These are phyloP conservation scores for Colletotrichum horii DNA, from an alignment of 2,329 filamentous ascomycete genomes.

Conservation along the genomic window DNA sequence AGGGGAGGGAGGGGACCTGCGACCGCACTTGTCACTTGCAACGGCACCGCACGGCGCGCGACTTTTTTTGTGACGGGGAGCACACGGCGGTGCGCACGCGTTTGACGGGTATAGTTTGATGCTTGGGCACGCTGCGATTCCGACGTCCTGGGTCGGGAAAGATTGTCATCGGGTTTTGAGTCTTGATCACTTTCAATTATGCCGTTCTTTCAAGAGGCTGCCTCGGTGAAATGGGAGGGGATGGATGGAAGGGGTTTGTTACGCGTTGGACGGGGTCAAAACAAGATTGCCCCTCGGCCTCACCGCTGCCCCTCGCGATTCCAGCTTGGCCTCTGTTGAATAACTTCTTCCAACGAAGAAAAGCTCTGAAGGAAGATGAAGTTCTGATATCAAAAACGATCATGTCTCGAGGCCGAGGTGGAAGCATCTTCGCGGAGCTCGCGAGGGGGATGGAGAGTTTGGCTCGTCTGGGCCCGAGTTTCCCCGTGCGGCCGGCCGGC, in stretches of 20 bases:
- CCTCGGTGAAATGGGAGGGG: not conserved
- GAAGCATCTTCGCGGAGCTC: not conserved
- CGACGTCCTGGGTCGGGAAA: not conserved
- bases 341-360: not conserved
- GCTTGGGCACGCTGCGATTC: not conserved
- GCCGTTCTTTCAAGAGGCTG: not conserved
- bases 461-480: not conserved
- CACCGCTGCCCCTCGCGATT: not conserved
- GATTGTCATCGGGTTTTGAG: not conserved
- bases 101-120: not conserved
- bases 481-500: not conserved
- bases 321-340: not conserved
- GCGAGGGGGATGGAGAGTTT: not conserved
- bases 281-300: not conserved
- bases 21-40: not conserved
- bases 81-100: not conserved
- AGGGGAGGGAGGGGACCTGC: not conserved
- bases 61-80: not conserved
- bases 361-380: not conserved
- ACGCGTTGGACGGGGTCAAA: not conserved
- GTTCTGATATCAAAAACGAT: not conserved
- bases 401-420: not conserved
- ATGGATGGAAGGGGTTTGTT: not conserved
- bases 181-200: not conserved
- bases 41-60: not conserved